Percentiles rank a stretch among this genome's conserved stretches.
phyloP scores from a whole-genome alignment of 345 rosid species.

The Geranium rotundifolium region DNA sequence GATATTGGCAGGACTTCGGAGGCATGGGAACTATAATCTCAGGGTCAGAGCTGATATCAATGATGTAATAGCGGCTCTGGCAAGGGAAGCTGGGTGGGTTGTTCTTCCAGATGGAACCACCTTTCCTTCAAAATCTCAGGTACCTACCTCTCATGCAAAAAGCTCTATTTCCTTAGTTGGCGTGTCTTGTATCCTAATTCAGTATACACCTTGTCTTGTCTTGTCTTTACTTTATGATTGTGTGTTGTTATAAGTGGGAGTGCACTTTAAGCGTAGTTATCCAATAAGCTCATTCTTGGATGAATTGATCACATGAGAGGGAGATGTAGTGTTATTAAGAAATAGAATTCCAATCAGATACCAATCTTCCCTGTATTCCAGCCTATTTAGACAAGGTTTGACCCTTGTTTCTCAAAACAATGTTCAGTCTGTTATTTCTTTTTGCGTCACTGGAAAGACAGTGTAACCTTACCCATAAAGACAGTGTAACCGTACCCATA shows the following conservation, averaged over 20 bases:
- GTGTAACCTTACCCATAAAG: background rate
- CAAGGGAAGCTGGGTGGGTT: constrained; percentile 99
- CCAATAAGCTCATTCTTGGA: too few relatives aligned
- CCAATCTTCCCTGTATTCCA: too few relatives aligned
- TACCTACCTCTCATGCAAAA: constrained; percentile 17
- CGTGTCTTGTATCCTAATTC: background rate
- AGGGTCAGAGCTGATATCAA: constrained; percentile 98
- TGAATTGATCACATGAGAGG: too few relatives aligned
- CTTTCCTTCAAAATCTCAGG: constrained; percentile 93
- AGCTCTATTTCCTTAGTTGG: background rate
- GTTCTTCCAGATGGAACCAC: constrained; percentile 99
- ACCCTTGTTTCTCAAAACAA: too few relatives aligned
- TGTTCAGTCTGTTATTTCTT: too few relatives aligned
- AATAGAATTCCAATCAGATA: too few relatives aligned
- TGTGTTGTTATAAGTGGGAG: background rate
- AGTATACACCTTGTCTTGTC: background rate
- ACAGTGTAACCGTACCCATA: background rate
- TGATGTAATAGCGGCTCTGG: constrained; percentile 97
- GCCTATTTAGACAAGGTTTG: too few relatives aligned
- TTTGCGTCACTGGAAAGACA: background rate
- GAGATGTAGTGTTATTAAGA: too few relatives aligned
- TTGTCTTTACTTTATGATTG: background rate
- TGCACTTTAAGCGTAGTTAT: background rate
- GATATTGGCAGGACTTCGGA: constrained; percentile 86
- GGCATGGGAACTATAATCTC: constrained; percentile 96